Conservation (phyloP, 371 early-diverging fungal genomes). For the Syncephalastrum racemosum region DNA sequence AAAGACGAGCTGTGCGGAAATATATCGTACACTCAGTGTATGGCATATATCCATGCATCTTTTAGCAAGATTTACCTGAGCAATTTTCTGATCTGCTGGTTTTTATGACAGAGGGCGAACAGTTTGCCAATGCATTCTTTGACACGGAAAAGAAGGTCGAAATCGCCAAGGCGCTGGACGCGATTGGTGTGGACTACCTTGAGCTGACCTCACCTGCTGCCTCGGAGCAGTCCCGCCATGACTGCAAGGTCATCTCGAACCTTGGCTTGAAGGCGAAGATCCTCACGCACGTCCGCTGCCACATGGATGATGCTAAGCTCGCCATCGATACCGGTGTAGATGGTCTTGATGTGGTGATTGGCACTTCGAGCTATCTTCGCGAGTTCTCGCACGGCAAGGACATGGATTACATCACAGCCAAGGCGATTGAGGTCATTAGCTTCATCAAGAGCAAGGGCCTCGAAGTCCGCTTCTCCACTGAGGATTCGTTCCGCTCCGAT, state of each 20-base stretch:
- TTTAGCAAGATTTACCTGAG: no score
- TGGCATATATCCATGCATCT: not conserved
- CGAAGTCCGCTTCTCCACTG: conserved; percentile 93
- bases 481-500: conserved; percentile 95
- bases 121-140: conserved; percentile 96
- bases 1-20: not conserved
- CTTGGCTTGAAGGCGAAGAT: conserved; percentile 95
- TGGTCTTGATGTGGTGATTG: conserved; percentile 94
- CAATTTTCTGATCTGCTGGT: no score
- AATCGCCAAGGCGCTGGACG: conserved; percentile 93
- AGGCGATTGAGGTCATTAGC: conserved; percentile 91
- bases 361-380: conserved; percentile 89
- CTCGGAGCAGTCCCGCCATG: conserved; percentile 85
- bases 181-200: conserved; percentile 94
- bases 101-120: conserved; percentile 80
- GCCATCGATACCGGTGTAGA: conserved; percentile 95
- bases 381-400: conserved; percentile 97
- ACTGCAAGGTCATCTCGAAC: conserved; percentile 85
- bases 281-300: conserved; percentile 91
- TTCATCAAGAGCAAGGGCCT: conserved; percentile 91
- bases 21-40: not conserved
- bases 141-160: conserved; percentile 90
- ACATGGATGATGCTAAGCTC: conserved; percentile 94
- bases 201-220: conserved; percentile 95
- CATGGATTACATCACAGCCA: conserved; percentile 90